A percentile compares a stretch with the other conserved stretches of the same genome.
Evolutionary conservation across 1,284 basidiomycete genomes (phyloP).

Genomic region (Thelephora terrestris): DNA sequence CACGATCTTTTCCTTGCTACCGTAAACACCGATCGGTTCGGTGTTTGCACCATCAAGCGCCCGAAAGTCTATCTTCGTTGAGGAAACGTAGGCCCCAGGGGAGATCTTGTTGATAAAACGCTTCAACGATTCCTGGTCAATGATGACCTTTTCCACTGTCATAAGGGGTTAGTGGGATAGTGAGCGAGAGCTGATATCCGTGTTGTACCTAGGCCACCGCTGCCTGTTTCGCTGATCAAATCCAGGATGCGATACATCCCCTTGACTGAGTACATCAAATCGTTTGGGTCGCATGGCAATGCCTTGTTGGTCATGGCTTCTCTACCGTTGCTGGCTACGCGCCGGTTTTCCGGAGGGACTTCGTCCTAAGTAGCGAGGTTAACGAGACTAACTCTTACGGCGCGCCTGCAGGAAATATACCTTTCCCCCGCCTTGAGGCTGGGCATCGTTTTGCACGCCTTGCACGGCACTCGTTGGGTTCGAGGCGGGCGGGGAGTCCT

Average conservation of each 20-base stretch:
- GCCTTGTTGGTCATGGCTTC: too few species aligned
- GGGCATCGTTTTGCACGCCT: too few species aligned
- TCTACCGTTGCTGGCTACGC: too few species aligned
- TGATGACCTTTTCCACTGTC: slow-evolving; percentile 50
- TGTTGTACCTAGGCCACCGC: slow-evolving; percentile 37
- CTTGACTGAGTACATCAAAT: slow-evolving; percentile 17
- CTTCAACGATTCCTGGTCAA: slow-evolving; percentile 36
- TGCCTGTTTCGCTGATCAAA: slow-evolving; percentile 38
- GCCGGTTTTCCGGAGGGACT: too few species aligned
- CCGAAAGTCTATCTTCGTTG: slow-evolving; percentile 45
- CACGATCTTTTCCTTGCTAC: slow-evolving; percentile 38
- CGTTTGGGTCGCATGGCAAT: too few species aligned
- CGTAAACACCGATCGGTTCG: slow-evolving; percentile 46
- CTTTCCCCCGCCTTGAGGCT: too few species aligned
- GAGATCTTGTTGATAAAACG: slow-evolving; percentile 33
- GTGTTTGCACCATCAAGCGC: slow-evolving; percentile 32
- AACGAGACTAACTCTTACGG: too few species aligned
- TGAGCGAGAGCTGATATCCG: neutral
- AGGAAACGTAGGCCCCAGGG: slow-evolving; percentile 37
- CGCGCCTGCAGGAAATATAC: too few species aligned
- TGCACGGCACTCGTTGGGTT: too few species aligned
- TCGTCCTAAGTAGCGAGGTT: too few species aligned
- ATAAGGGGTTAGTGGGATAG: neutral
- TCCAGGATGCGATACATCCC: slow-evolving; percentile 44
- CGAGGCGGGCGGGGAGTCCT: too few species aligned